Base-by-base conservation (phyloP, 805 yeast species). In the Tetrapisispora nanseiensis region DNA sequence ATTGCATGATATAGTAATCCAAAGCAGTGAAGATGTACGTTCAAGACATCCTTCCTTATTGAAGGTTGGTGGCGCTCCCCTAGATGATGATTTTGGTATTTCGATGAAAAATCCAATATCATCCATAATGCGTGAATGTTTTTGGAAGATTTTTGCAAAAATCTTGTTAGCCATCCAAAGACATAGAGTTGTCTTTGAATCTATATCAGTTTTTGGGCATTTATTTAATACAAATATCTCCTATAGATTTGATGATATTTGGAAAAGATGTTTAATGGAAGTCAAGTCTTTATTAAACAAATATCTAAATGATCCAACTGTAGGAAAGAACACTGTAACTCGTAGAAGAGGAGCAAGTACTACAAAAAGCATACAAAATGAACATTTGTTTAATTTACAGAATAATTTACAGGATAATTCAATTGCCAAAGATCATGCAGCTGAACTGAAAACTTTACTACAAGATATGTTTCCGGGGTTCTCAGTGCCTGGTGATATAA, bases 391-490 rank as follows among this genome's bases (percentile, higher is more conserved):
- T 31, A 43, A 52, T 11, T 40, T 61, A 13, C 61, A 59, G 37
- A 44, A 51, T 32, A 61, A 59, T 38, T 43, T 59, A 31, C 57
- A 51, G 19, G 57, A 54, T 32, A 46, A 45, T 26, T 35, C 54
- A 11, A 43, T 45, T 2, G 51, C 56, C 3, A 55, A 54, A 36
- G 49, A 57, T 40, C 75, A 67, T 40, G 61, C 68, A 2, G 60
- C 66, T 23, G 68, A 70, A 24, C 57, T 78, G 38, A 69, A 70
- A 33, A 50, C 61, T 1, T 58, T 68, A 30, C 63, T 85, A 23
- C 74, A 77, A 40, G 78, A 75, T 39, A 71, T 82, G 57, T 84
- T 85, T 44, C 89, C 94, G 0, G 92, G 90, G 0, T 73, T 82
- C 50, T 63, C 63, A 8, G 61, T 64, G 10, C 48, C 68, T 3